Conservation (phyloP, 768 basidiomycete species). For the Panaeolus cyanescens region DNA sequence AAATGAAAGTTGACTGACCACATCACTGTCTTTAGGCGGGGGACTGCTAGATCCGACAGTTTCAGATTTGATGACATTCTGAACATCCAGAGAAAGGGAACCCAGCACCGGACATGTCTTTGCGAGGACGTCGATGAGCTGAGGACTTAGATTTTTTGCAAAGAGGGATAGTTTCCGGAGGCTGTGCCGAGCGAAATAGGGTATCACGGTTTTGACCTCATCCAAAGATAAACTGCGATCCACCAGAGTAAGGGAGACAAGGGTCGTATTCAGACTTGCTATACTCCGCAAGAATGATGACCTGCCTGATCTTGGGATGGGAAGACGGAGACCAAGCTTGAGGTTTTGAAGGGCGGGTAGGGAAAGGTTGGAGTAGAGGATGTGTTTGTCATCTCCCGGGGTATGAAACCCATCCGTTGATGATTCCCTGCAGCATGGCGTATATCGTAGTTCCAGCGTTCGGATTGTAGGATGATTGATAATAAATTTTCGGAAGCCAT, state of each 20-base stretch:
- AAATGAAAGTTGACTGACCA: constrained; percentile 5
- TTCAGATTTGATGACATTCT: constrained; percentile 15
- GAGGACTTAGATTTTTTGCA: constrained; percentile 15
- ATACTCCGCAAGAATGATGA: neutral
- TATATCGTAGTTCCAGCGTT: constrained; percentile 16
- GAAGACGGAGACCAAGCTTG: neutral
- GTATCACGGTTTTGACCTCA: constrained; percentile 18
- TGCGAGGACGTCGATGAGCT: constrained; percentile 25
- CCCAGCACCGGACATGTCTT: constrained; percentile 21
- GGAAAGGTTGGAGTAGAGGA: neutral
- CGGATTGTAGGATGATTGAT: constrained; percentile 14
- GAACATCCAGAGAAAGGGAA: constrained; percentile 19
- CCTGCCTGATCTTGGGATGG: neutral
- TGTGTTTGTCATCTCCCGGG: neutral
- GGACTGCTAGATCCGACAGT: neutral
- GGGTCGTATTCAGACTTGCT: constrained; percentile 8
- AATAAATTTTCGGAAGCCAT: constrained; percentile 18
- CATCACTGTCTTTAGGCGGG: constrained; percentile 1
- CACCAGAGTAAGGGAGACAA: constrained; percentile 22
- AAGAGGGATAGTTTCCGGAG: constrained; percentile 22
- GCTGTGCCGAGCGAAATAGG: constrained; percentile 16
- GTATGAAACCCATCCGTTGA: constrained; percentile 14
- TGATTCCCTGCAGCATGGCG: constrained; percentile 17
- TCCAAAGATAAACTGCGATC: constrained; percentile 19
- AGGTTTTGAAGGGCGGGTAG: neutral